phyloP scores from a whole-genome alignment of 768 basidiomycete genomes.

The Lentinula lateritia region DNA sequence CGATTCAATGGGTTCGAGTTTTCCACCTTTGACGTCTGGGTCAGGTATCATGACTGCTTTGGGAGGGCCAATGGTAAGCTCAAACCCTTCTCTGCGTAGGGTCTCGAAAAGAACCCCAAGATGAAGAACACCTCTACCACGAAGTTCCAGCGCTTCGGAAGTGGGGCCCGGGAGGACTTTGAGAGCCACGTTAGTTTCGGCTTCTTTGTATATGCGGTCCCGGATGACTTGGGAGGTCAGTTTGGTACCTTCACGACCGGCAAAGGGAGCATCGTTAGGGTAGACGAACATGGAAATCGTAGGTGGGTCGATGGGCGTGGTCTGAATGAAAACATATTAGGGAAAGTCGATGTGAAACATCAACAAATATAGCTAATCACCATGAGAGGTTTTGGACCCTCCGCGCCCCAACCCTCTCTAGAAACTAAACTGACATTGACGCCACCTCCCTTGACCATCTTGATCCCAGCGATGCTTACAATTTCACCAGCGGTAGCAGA shows the following conservation, averaged over 20 bases:
- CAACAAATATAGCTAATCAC: conserved; percentile 16
- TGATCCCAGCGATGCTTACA: conserved; percentile 42
- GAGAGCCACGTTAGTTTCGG: conserved; percentile 47
- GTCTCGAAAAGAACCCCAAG: conserved; percentile 48
- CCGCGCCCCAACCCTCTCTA: conserved; percentile 37
- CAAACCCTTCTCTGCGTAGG: conserved; percentile 43
- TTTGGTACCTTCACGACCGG: conserved; percentile 40
- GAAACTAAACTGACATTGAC: conserved; percentile 41
- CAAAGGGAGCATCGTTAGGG: conserved; percentile 43
- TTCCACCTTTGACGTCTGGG: conserved; percentile 23
- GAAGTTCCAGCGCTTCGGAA: conserved; percentile 43
- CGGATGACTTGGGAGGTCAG: conserved; percentile 45
- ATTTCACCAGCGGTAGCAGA: conserved; percentile 45
- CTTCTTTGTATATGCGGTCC: conserved; percentile 43
- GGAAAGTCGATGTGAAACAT: background rate
- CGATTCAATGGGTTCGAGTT: conserved; percentile 44
- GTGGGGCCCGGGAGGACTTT: conserved; percentile 43
- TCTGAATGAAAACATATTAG: conserved; percentile 7
- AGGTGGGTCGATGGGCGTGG: conserved; percentile 46
- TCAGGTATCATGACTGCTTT: conserved; percentile 44
- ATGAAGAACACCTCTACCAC: conserved; percentile 43
- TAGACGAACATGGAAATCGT: conserved; percentile 44
- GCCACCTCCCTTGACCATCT: conserved; percentile 27
- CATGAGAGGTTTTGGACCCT: conserved; percentile 33
- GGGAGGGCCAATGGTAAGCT: conserved; percentile 41